phyloP scores from a whole-genome alignment of 129 eudicot species.

The Lactuca sativa region DNA sequence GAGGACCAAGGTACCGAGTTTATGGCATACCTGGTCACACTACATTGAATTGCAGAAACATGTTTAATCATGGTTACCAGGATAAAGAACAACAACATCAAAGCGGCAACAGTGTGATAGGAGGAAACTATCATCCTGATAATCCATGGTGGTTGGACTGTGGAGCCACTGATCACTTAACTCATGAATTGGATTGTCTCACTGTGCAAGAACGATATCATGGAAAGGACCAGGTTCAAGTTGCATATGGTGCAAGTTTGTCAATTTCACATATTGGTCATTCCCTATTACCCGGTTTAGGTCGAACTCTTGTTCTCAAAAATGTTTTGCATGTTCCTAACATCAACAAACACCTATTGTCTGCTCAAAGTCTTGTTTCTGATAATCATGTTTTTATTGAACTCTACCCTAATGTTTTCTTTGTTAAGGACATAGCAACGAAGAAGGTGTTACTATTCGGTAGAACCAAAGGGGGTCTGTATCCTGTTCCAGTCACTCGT shows the following conservation, averaged over 20 bases:
- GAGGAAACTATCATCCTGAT: no score
- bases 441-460: not conserved
- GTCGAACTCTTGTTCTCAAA: not conserved
- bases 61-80: no score
- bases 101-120: no score
- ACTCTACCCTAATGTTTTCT: not conserved
- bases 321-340: not conserved
- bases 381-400: not conserved
- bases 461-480: not conserved
- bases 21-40: no score
- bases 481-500: not conserved
- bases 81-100: no score
- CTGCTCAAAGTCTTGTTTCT: not conserved
- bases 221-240: not conserved
- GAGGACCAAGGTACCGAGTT: not conserved
- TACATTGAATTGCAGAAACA: no score
- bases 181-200: not conserved
- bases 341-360: not conserved
- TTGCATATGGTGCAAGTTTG: not conserved
- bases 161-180: not conserved
- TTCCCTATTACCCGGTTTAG: not conserved
- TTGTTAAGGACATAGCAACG: constrained; percentile 6
- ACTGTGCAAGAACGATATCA: not conserved
- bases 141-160: no score
- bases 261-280: not conserved